A percentile compares a stretch with the other conserved stretches of the same genome.
phyloP scores from a whole-genome alignment of 2,329 filamentous ascomycete genomes.

The Calonectria leucothoes region DNA sequence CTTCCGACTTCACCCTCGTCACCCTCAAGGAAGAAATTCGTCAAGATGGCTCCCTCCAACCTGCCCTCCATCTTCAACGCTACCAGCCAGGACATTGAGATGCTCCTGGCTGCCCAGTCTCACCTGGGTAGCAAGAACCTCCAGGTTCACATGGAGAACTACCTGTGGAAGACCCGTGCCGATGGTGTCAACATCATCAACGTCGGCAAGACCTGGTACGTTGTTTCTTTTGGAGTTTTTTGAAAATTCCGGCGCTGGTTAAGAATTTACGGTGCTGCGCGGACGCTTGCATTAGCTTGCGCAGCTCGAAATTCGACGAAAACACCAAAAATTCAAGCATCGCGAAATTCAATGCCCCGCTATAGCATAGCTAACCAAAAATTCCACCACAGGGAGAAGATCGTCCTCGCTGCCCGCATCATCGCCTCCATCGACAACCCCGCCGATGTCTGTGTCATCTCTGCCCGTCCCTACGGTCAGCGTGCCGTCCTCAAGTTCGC shows the following conservation, averaged over 20 bases:
- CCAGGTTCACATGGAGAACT: slow-evolving; percentile 99
- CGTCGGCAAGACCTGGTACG: slow-evolving; percentile 99
- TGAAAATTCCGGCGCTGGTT: slow-evolving; percentile 7
- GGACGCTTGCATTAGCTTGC: neutral
- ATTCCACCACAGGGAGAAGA: slow-evolving; percentile 85
- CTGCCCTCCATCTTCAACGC: slow-evolving; percentile 96
- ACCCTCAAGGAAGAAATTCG: slow-evolving; percentile 54
- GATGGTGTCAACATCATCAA: slow-evolving; percentile 99
- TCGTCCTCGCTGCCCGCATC: slow-evolving; percentile 97
- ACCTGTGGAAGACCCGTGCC: slow-evolving; percentile 99
- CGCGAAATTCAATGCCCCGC: slow-evolving; percentile 17
- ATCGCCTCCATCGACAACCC: slow-evolving; percentile 99
- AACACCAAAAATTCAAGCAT: slow-evolving; percentile 35
- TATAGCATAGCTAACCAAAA: slow-evolving; percentile 31
- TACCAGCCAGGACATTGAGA: slow-evolving; percentile 98
- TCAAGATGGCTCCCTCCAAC: slow-evolving; percentile 95
- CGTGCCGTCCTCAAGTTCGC: slow-evolving; percentile 99
- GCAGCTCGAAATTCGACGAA: slow-evolving; percentile 12
- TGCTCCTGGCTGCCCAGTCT: slow-evolving; percentile 95
- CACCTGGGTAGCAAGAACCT: slow-evolving; percentile 99
- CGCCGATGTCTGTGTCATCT: slow-evolving; percentile 99
- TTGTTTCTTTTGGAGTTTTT: slow-evolving; percentile 26
- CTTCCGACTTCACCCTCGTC: slow-evolving; percentile 43
- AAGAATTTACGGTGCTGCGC: neutral
- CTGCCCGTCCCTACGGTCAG: slow-evolving; percentile 98